Percentiles rank a stretch among this genome's conserved stretches.
Evolutionary conservation across 192 early-diverging fungal species (phyloP).

Genomic region (Podila minutissima): DNA sequence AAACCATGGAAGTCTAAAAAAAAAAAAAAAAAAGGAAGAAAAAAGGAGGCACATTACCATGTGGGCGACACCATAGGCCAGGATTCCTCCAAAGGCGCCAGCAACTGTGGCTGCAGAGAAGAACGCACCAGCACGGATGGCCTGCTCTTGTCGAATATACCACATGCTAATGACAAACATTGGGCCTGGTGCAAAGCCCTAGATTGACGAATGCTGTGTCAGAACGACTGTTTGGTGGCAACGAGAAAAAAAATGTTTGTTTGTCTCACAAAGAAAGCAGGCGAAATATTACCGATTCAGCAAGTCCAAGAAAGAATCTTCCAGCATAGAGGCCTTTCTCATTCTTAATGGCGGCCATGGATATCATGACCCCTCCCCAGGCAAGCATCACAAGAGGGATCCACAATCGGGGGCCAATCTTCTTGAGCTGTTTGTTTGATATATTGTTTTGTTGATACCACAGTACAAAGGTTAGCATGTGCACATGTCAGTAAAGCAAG

Average conservation of each 20-base stretch:
- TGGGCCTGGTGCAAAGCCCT: constrained; percentile 4
- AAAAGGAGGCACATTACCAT: too few species aligned
- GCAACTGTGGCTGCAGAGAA: constrained; percentile 55
- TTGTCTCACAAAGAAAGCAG: background rate
- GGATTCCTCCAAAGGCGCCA: constrained; percentile 64
- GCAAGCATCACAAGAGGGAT: constrained; percentile 6
- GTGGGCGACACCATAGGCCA: constrained; percentile 64
- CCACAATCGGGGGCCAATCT: background rate
- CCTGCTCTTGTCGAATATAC: constrained; percentile 60
- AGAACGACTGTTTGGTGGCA: too few species aligned
- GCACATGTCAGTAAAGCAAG: too few species aligned
- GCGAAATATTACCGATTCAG: constrained; percentile 45
- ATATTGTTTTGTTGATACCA: background rate
- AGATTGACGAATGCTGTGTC: too few species aligned
- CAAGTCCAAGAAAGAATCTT: constrained; percentile 63
- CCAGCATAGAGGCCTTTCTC: constrained; percentile 40
- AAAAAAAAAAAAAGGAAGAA: too few species aligned
- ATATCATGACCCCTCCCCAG: constrained; percentile 4
- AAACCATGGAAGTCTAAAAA: too few species aligned
- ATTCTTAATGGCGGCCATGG: constrained; percentile 10
- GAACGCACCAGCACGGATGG: constrained; percentile 57
- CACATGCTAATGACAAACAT: constrained; percentile 47
- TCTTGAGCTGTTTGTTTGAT: constrained; percentile 8
- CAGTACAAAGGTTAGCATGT: background rate
- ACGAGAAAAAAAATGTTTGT: too few species aligned